Conservation (phyloP, 176 grass and related monocot species). For the Echinochloa phyllopogon region DNA sequence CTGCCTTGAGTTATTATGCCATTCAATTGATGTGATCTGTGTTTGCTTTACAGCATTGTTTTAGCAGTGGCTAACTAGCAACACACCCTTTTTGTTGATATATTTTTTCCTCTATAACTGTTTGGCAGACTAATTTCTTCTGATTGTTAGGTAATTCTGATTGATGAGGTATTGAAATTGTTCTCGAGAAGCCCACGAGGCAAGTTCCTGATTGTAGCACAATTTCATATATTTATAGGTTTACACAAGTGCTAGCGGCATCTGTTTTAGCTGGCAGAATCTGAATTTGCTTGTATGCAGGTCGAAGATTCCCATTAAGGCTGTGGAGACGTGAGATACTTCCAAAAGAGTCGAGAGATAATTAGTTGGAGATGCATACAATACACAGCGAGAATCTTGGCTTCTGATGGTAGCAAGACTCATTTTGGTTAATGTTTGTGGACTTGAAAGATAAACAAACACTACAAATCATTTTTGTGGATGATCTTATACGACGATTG, state of each 20-base stretch:
- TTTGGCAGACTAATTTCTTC: constrained; percentile 22
- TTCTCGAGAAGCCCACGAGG: constrained; percentile 70
- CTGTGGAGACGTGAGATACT: constrained; percentile 58
- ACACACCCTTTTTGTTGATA: background rate
- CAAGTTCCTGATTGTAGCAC: constrained; percentile 29
- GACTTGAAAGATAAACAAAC: constrained; percentile 34
- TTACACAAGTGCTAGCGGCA: background rate
- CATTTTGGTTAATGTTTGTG: constrained; percentile 33
- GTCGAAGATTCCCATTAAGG: constrained; percentile 36
- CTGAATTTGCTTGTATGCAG: constrained; percentile 32
- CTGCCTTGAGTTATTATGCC: constrained; percentile 18
- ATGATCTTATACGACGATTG: background rate
- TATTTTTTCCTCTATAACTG: constrained; percentile 19
- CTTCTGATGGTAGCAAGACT: background rate
- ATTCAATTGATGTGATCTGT: constrained; percentile 23
- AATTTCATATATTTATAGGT: background rate
- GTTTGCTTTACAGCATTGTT: background rate
- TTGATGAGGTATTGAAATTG: constrained; percentile 76
- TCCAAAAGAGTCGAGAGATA: constrained; percentile 61
- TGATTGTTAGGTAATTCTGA: constrained; percentile 66
- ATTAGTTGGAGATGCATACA: constrained; percentile 36
- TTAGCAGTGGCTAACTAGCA: background rate
- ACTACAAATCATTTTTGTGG: background rate
- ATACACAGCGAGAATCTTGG: constrained; percentile 8
- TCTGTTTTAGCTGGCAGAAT: constrained; percentile 9